These are phyloP conservation scores for Candida tropicalis DNA, from an alignment of 1,139 yeast species.

Conservation along the genomic window DNA sequence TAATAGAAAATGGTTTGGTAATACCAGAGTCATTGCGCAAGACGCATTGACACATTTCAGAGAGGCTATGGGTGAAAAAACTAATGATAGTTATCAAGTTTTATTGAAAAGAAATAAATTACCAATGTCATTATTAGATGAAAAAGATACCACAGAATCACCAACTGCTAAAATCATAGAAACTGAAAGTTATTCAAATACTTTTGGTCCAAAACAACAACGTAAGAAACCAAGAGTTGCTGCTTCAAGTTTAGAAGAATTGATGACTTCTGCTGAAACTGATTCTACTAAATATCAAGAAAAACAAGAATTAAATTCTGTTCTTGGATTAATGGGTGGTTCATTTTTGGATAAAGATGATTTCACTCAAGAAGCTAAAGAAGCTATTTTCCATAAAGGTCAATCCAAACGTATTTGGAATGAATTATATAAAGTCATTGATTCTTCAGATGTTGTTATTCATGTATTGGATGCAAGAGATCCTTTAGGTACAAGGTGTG, in stretches of 20 bases:
- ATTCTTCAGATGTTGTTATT: constrained; percentile 92
- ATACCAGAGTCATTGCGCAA: constrained; percentile 95
- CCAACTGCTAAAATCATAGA: constrained; percentile 83
- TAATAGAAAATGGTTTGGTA: constrained; percentile 96
- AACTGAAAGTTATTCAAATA: constrained; percentile 77
- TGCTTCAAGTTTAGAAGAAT: constrained; percentile 76
- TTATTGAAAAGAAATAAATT: constrained; percentile 85
- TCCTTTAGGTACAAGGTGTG: constrained; percentile 95
- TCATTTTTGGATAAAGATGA: constrained; percentile 70
- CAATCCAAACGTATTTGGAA: constrained; percentile 99
- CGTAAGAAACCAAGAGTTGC: constrained; percentile 86
- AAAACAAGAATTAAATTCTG: constrained; percentile 69
- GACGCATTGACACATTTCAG: constrained; percentile 94
- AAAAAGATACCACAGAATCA: constrained; percentile 69
- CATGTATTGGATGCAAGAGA: constrained; percentile 97
- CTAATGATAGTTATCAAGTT: constrained; percentile 86
- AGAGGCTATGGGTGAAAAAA: constrained; percentile 88
- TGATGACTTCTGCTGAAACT: constrained; percentile 61
- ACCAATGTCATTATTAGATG: constrained; percentile 94
- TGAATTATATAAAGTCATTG: constrained; percentile 94
- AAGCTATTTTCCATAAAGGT: constrained; percentile 94
- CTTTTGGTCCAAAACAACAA: constrained; percentile 96
- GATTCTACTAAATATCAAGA: constrained; percentile 71
- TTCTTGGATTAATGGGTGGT: constrained; percentile 80
- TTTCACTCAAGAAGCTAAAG: constrained; percentile 87